Conservation (phyloP, 768 basidiomycete genomes). For the Russula earlei region DNA sequence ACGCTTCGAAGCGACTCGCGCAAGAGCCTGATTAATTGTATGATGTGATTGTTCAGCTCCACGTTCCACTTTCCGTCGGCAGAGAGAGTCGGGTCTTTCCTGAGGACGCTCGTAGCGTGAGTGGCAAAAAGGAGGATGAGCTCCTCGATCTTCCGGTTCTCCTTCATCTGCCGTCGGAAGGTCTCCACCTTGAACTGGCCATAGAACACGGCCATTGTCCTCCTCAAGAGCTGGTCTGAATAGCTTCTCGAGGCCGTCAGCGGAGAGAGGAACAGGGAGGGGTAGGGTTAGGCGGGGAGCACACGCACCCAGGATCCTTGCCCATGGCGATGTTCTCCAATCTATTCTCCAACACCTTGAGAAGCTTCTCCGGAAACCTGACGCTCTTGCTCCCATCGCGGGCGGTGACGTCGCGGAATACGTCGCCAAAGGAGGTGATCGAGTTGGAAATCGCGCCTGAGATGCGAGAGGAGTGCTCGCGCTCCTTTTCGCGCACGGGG, state of each 20-base stretch:
- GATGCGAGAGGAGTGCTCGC: slow-evolving; percentile 60
- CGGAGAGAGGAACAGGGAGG: background rate
- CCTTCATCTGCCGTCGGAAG: slow-evolving; percentile 87
- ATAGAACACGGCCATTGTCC: slow-evolving; percentile 90
- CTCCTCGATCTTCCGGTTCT: slow-evolving; percentile 95
- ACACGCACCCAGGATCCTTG: slow-evolving; percentile 73
- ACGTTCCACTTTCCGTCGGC: slow-evolving; percentile 82
- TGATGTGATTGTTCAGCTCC: slow-evolving; percentile 88
- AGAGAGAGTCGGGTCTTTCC: slow-evolving; percentile 77
- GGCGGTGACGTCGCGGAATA: slow-evolving; percentile 57
- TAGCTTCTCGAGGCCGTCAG: slow-evolving; percentile 40
- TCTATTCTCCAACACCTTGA: slow-evolving; percentile 85
- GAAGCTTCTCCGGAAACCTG: slow-evolving; percentile 88
- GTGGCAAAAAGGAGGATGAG: slow-evolving; percentile 95
- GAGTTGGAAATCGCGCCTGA: slow-evolving; percentile 50
- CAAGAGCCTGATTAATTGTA: slow-evolving; percentile 77
- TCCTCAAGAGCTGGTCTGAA: slow-evolving; percentile 80
- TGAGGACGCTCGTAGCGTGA: slow-evolving; percentile 75
- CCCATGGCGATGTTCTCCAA: slow-evolving; percentile 92
- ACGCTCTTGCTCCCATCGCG: slow-evolving; percentile 74
- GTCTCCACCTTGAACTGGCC: slow-evolving; percentile 77
- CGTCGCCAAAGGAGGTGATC: slow-evolving; percentile 56
- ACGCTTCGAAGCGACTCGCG: slow-evolving; percentile 66
- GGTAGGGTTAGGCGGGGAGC: background rate
- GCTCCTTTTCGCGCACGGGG: slow-evolving; percentile 37